Evolutionary conservation across 495 filamentous ascomycete species (phyloP).

Genomic region (Talaromyces borbonicus): DNA sequence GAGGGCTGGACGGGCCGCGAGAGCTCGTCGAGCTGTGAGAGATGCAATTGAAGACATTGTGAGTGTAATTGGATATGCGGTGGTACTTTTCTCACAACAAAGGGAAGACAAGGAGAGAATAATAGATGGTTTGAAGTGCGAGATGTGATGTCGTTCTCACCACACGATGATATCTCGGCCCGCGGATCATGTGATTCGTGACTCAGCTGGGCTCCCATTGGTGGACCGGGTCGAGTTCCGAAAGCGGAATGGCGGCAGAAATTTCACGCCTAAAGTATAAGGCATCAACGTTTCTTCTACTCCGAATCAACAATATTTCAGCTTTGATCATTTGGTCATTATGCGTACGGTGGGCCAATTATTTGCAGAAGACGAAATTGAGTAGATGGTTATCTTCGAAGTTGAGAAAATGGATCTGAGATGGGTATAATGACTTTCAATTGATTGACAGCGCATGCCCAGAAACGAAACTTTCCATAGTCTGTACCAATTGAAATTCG

Average conservation of each 20-base stretch:
- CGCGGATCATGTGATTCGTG: conserved; percentile 7
- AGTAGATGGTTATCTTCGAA: too few species aligned
- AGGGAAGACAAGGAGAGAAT: neutral
- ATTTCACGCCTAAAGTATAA: neutral
- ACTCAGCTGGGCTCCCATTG: neutral
- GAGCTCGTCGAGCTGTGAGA: conserved; percentile 41
- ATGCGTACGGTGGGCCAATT: too few species aligned
- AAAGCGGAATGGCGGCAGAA: neutral
- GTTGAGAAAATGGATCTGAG: too few species aligned
- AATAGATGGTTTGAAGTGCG: neutral
- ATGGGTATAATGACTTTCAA: too few species aligned
- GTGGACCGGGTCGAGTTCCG: too few species aligned
- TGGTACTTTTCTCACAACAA: neutral
- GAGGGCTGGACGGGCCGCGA: conserved; percentile 30
- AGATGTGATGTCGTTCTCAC: neutral
- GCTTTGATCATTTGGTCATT: too few species aligned
- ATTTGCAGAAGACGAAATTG: too few species aligned
- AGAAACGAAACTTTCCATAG: too few species aligned
- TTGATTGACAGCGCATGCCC: too few species aligned
- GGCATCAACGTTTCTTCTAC: neutral
- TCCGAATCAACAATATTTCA: neutral
- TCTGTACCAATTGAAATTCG: too few species aligned
- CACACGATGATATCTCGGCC: conserved; percentile 9
- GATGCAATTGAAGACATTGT: conserved; percentile 45
- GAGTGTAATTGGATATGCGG: neutral